Evolutionary conservation across 768 basidiomycete species (phyloP), one percentile per base, ranked within the genome.

Genomic region (Austroboletus eburneus): DNA sequence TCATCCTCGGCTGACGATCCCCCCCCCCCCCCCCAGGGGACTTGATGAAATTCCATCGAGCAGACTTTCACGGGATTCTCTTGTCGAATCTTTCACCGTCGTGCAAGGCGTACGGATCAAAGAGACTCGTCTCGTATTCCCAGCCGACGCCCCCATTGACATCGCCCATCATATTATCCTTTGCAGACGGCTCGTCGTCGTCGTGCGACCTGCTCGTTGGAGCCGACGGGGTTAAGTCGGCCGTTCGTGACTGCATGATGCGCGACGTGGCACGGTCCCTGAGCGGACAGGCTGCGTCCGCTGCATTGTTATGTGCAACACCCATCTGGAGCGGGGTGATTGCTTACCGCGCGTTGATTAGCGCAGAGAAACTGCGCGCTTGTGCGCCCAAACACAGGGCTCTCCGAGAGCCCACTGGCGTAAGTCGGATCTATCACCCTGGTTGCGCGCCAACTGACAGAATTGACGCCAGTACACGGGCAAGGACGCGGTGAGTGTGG

Each of bases 161-260:
- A 18, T 49, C 55, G 8, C 51, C 49, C 1, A 72, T 83, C 51
- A 70, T 63, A 23, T 65, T 88, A 47, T 56, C 68, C 18, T 88
- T 87, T 58, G 67, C 76, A 51, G 86, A 87, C 55, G 83, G 81
- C 34, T 70, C 80, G 13, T 72, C 66, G 10, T 70, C 79, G 5
- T 68, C 70, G 20, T 86, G 82, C 57, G 84, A 87, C 58, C 58
- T 86, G 10, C 75, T 88, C 21, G 63, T 86, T 43, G 84, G 83
- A 30, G 83, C 82, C n/a, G 84, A 86, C 52, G 83, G 83, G 4
- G 49, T 85, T 48, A 79, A 78, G 64, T 84, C 81, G 24, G 70
- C 68, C 46, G 76, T 68, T 17, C 69, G 74, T 18, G 48, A 52
- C 7, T 42, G 39, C 35, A 57, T 81, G 54, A 68, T 72, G 48